Base-by-base conservation (phyloP, 139 green algal species). In the Micractinium sp. region DNA sequence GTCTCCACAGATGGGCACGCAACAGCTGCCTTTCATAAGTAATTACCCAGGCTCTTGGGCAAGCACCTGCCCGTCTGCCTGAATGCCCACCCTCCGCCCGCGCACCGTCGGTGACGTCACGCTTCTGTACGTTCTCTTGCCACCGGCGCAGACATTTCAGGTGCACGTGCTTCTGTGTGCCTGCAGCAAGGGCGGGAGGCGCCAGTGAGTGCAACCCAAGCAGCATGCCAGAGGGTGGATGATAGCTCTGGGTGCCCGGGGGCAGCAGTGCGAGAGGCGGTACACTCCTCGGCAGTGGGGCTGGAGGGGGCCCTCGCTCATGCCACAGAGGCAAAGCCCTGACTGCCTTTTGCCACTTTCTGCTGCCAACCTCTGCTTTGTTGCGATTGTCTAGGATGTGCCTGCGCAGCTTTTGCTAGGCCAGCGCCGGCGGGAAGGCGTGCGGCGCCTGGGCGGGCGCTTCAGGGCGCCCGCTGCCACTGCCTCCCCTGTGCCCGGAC, bases 101-200 rank as follows among this genome's bases (percentile, higher is more conserved):
- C 82, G 33, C 41, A 91, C 78, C 87, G n/a, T 92, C 89, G 0
- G 1, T 36, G 23, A 38, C 12, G 60, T 92, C 20, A 0, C 56
- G 87, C 61, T 81, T 77, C 67, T 90, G 85, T 35, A 89, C 83
- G 19, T 85, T 85, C 47, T 91, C 87, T 53, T 94, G 91, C 91
- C 91, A 94, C 1, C 60, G 85, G 1, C 91, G 88, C 47, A 94
- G 87, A 84, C 91, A 94, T 63, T 93, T 90, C 20, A 90, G 19
- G 91, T 94, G 91, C 12, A 94, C 88, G 25, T 90, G 89, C 35
- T 76, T 36, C 29, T 94, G 91, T 0, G 91, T 93, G 29, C 91
- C 91, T 94, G 84, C 56, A 60, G 33, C 22, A 20, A 16, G 41
- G 33, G 35, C 60, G 66, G 2, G 41, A 39, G 39, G 14, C 18